Evolutionary conservation across 2,329 filamentous ascomycete species (phyloP).

Genomic region (Exserohilum turcica): DNA sequence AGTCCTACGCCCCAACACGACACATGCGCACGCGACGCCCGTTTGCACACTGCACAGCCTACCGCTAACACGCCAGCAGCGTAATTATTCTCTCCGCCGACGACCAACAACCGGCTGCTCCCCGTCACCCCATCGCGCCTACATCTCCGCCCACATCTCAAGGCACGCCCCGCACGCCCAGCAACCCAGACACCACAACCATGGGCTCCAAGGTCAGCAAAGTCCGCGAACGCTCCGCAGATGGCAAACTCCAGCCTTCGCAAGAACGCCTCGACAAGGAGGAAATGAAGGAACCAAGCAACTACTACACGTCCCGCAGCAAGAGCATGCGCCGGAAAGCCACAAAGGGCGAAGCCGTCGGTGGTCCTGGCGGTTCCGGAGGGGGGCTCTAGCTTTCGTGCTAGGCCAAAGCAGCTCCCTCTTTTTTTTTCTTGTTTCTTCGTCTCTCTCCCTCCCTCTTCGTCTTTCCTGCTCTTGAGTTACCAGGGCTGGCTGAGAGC

Average conservation of each 20-base stretch:
- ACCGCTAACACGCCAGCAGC: conserved; percentile 6
- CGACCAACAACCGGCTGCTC: conserved; percentile 1
- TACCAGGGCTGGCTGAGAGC: background rate
- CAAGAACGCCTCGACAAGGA: conserved; percentile 35
- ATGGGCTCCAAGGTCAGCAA: conserved; percentile 43
- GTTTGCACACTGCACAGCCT: background rate
- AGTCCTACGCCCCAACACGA: background rate
- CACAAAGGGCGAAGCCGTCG: conserved; percentile 18
- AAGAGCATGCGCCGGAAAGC: conserved; percentile 44
- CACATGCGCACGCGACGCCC: background rate
- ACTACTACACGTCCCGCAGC: conserved; percentile 42
- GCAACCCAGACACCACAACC: background rate
- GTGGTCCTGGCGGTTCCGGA: conserved; percentile 13
- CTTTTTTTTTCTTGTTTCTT: no score
- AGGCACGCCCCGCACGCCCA: background rate
- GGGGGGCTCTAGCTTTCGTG: conserved; percentile 9
- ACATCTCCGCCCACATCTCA: background rate
- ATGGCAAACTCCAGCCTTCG: conserved; percentile 35
- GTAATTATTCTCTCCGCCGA: conserved; percentile 27
- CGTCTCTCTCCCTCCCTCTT: no score
- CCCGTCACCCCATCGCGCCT: background rate
- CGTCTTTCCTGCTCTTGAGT: no score
- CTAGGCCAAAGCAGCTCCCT: no score
- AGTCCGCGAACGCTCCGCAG: conserved; percentile 15
- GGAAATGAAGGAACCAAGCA: conserved; percentile 43